Base-by-base conservation (phyloP, 1,284 basidiomycete species). In the Sanghuangporus baumii region DNA sequence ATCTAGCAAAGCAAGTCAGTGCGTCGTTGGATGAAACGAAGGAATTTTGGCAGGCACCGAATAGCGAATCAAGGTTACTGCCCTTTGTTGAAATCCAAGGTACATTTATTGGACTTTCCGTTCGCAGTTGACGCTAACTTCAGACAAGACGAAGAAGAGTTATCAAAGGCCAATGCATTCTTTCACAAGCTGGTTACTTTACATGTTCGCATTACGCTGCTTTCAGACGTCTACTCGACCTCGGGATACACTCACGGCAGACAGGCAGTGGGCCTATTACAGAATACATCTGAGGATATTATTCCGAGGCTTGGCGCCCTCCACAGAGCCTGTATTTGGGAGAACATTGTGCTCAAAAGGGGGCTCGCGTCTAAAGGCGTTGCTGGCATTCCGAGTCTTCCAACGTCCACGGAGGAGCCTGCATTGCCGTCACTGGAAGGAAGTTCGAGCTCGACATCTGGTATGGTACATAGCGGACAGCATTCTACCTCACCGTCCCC, bases 221-320 rank as follows among this genome's bases (percentile, higher is more conserved):
- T 99, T 57, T 90, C 91, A 9, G 96, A 98, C 69, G 87, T 95
- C 12, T 94, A 96, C 73, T 83, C 88, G 2, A 93, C 90, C n/a
- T 86, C 92, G 48, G 87, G 89, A 4, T 94, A 90, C 73, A 81
- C 87, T n/a, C 92, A 94, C 68, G 84, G 88, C 54, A 86, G 94
- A 66, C 82, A 88, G 37, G 87, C 91, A 0, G 84, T 89, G 2
- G 80, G 86, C 6, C 78, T 97, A 37, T 80, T 98, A 38, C 87
- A 92, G 70, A 85, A 85, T 2, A 83, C 82, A 26, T 81, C 88
- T 11, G 80, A 84, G 4, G 81, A 87, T 63, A 84, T 93, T 31
- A 75, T 98, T 34, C 74, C 79, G 6, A 84, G 93, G 66, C 80
- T 99, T 34, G 96, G 94, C 8, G 76, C 83, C 36, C 77, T 98